Evolutionary conservation across 2,329 filamentous ascomycete species (phyloP), one percentile per base, ranked within the genome.

Genomic region (Colletotrichum australisinense): DNA sequence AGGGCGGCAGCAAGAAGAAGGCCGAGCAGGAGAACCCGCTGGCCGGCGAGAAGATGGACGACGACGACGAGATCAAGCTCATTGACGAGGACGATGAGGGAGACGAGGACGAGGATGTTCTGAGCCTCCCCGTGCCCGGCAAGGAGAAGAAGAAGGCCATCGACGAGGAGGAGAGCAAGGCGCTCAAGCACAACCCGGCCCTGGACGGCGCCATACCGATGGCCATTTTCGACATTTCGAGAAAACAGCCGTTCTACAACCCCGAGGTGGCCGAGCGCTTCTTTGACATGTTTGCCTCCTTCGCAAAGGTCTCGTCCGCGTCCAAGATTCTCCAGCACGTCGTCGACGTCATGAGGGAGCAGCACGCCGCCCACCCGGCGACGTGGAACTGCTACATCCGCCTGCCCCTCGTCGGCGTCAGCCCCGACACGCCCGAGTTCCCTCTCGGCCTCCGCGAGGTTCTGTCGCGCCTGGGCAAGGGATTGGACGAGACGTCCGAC

Each of bases 191-290:
- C 70, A 96, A 95, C 60, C 95, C 96, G 4, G 95, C 95, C 11
- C 88, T 98, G 75, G 94, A 93, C 73, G 97, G 97, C n/a, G 97
- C 95, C 19, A 98, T 99, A 76, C 95, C 97, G 2, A 89, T 95
- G 69, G 95, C 96, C 52, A 94, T 99, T 60, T 98, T 98, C 79
- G 95, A 98, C 78, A 91, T 94, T 26, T 93, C 95, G 6, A 91
- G 92, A 84, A 94, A 93, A 81, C 92, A 98, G 78, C 89, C 93
- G 65, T 91, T 93, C 76, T 91, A 92, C 80, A 90, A 89, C 73
- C 83, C 91, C 1, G 84, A 86, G 1, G 87, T 95, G 7, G 94
- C 91, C 3, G 91, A 93, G 78, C 85, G 89, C 26, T 98, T 98
- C 83, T 98, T 97, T 82, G 86, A 93, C 78, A 89, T 97, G 84